Base-by-base conservation (phyloP, 495 filamentous ascomycete genomes). In the Aspergillus ostianus region DNA sequence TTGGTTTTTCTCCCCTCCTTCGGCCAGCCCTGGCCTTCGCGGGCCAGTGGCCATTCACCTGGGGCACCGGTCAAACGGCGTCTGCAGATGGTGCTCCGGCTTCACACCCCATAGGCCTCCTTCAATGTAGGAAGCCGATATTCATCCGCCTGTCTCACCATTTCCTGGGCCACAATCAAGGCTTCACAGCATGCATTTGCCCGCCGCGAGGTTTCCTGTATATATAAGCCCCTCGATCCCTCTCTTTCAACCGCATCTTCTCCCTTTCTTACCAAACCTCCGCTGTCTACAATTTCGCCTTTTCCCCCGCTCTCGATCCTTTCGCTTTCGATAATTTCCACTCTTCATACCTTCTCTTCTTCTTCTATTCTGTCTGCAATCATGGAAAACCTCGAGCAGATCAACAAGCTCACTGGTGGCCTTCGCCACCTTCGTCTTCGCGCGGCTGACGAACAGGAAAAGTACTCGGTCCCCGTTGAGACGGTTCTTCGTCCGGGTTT, bases 401-500 rank as follows among this genome's bases (percentile, higher is more conserved):
- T 67, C 41, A 56, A 69, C 57, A 61, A 60, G 19, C 66, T 68
- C 47, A 19, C 48, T n/a, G 64, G 60, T 46, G 69, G 66, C 21
- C 64, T 69, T 44, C 64, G 66, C 57, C 67, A 68, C 52, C 63
- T 69, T 57, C 58, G 61, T 10, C 10, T 65, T 51, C 66, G 62
- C 41, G 56, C 55, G 56, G 56, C 67, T 67, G 60, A 73, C 62
- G 60, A 73, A 30, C 19, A 67, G 20, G 56, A 19, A 36, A 68
- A 70, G 68, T 73, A 67, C 52, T 46, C 63, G 0, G 64, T 77
- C 44, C 66, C 71, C 1, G 66, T 55, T 6, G 57, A 71, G 20
- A 66, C 63, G 47, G 67, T 76, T 45, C 57, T 59, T 50, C 83
- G 85, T 21, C 78, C 77, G 6, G 77, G 66, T 2, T 87, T 82